Percentiles rank a stretch among this genome's conserved stretches.
phyloP scores from a whole-genome alignment of 2,329 filamentous ascomycete species.

The Penicillium sp. region DNA sequence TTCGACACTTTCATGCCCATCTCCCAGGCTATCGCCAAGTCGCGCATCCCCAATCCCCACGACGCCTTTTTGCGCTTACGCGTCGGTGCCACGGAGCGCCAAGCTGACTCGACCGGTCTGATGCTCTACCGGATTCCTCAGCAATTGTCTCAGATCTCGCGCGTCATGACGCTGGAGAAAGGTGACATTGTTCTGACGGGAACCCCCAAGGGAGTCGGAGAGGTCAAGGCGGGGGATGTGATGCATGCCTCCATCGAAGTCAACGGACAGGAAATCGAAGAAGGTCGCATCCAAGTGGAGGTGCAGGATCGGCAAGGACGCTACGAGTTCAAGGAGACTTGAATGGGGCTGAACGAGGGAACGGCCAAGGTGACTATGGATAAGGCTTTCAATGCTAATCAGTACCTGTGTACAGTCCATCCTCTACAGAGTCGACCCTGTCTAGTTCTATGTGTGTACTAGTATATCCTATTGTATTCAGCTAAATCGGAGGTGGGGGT shows the following conservation, averaged over 20 bases:
- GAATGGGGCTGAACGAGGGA: neutral
- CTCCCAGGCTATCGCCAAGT: slow-evolving; percentile 72
- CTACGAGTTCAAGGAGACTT: slow-evolving; percentile 73
- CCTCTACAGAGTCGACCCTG: too few species aligned
- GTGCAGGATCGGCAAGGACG: slow-evolving; percentile 72
- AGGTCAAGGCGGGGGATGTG: slow-evolving; percentile 76
- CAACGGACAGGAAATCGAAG: slow-evolving; percentile 72
- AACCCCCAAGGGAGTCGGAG: slow-evolving; percentile 90
- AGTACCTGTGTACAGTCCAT: too few species aligned
- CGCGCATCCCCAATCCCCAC: slow-evolving; percentile 77
- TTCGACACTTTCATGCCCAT: slow-evolving; percentile 97
- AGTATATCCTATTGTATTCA: too few species aligned
- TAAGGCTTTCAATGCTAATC: too few species aligned
- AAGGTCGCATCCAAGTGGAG: slow-evolving; percentile 74
- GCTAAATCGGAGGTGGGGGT: too few species aligned
- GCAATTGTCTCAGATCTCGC: slow-evolving; percentile 83
- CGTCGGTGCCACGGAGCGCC: slow-evolving; percentile 72
- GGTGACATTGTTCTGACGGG: slow-evolving; percentile 95
- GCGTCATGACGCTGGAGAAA: slow-evolving; percentile 87
- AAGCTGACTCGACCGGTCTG: slow-evolving; percentile 82
- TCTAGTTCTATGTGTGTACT: too few species aligned
- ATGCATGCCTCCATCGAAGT: slow-evolving; percentile 79
- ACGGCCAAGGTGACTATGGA: too few species aligned
- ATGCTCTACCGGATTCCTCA: slow-evolving; percentile 91
- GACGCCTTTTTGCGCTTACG: slow-evolving; percentile 78